Conservation (phyloP, 768 basidiomycete species). For the Cyclocybe aegerita region DNA sequence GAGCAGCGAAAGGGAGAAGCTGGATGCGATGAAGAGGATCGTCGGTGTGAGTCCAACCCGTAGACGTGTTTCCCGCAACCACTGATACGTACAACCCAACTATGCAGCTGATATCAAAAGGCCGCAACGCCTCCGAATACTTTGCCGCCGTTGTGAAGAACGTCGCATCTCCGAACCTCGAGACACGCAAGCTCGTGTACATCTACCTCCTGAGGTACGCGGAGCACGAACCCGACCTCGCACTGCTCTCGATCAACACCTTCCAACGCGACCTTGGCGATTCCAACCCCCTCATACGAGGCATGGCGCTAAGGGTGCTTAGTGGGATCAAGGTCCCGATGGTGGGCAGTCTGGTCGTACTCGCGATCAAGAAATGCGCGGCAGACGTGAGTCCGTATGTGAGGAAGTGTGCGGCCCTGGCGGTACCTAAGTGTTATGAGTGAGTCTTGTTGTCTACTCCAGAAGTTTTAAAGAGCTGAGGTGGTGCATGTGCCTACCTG, state of each 20-base stretch:
- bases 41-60: conserved; percentile 73
- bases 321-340: conserved; percentile 90
- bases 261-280: conserved; percentile 97
- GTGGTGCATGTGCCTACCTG: background rate
- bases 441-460: conserved; percentile 12
- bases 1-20: conserved; percentile 82
- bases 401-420: conserved; percentile 87
- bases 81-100: background rate
- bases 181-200: conserved; percentile 96
- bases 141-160: conserved; percentile 98
- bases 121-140: conserved; percentile 87
- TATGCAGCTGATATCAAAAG: conserved; percentile 87
- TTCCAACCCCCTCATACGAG: conserved; percentile 89
- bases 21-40: conserved; percentile 94
- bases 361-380: conserved; percentile 91
- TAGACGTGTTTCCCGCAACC: background rate
- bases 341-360: conserved; percentile 80
- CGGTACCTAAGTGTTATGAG: conserved; percentile 86
- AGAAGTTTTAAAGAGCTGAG: background rate
- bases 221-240: conserved; percentile 90
- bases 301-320: conserved; percentile 93
- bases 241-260: conserved; percentile 95
- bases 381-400: conserved; percentile 94
- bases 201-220: conserved; percentile 96
- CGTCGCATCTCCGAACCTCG: conserved; percentile 88